Evolutionary conservation across 192 early-diverging fungal genomes (phyloP).

Genomic region (Dissophora ornata): DNA sequence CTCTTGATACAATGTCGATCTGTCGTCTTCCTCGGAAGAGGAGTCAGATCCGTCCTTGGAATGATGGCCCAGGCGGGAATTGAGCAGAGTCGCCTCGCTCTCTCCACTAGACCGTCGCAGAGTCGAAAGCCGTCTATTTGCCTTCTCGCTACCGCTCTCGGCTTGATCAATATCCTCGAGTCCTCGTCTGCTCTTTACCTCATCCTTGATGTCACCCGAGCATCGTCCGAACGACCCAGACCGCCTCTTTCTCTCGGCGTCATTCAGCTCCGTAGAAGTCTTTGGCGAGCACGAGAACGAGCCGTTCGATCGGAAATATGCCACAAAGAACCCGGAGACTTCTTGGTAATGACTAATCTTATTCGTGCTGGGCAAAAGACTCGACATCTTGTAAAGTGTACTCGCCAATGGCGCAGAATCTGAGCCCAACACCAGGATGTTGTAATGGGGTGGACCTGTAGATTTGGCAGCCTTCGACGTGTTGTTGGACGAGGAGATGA

Average conservation of each 20-base stretch:
- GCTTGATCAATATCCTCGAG: conserved; percentile 13
- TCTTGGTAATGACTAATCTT: conserved; percentile 52
- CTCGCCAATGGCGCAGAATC: conserved; percentile 45
- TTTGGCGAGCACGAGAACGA: conserved; percentile 41
- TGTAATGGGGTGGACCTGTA: conserved; percentile 36
- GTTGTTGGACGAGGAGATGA: conserved; percentile 15
- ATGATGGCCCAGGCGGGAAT: not conserved
- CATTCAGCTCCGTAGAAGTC: conserved; percentile 27
- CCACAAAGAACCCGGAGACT: conserved; percentile 51
- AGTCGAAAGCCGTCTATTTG: not conserved
- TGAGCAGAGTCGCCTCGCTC: conserved; percentile 11
- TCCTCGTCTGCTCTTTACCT: conserved; percentile 18
- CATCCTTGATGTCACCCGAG: not conserved
- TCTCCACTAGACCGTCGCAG: conserved; percentile 10
- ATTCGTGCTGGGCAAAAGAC: conserved; percentile 31
- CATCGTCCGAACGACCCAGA: not conserved
- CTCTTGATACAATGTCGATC: not conserved
- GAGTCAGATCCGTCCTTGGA: not conserved
- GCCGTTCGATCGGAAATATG: conserved; percentile 42
- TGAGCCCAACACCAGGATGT: conserved; percentile 44
- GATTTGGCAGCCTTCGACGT: not conserved
- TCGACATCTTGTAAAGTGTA: conserved; percentile 52
- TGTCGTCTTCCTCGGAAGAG: conserved; percentile 4
- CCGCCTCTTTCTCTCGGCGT: conserved; percentile 5
- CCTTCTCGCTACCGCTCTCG: not conserved